Evolutionary conservation across 148 eudicot genomes (phyloP), one percentile per base, ranked within the genome.

Genomic region (Pharnaceum exiguum): DNA sequence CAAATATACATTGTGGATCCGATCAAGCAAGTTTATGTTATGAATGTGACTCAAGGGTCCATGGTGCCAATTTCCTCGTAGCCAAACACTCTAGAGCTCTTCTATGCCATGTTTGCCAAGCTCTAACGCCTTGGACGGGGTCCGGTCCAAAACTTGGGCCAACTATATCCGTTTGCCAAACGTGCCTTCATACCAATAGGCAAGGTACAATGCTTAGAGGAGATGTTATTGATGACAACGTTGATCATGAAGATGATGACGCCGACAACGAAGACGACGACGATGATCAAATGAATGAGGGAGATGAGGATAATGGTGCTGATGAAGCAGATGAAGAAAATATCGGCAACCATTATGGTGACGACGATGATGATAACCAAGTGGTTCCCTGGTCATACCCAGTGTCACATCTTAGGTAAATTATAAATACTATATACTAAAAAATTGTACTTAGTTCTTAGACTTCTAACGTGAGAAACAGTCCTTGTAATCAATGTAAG

Each of bases 311-410:
- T 5, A 46, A 16, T 10, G 36, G 35, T 7, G 66, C 4, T 19
- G 59, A 55, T 1, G 53, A 33, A 29, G 43, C 32, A 16, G 50
- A 40, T 7, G 15, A 23, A 21, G 52, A 31, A 2, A 25, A 45
- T 24, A 17, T 36, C 5, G 26, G 29, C 23, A 43, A 50, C 5
- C 49, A 33, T n/a, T 57, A 51, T 0, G 40, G 44, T 29, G 65
- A 60, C 5, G 72, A 62, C 39, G 68, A 63, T 31, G 74, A 60
- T 13, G 75, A 71, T 25, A 65, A 65, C 46, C 75, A 71, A 71
- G 70, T 71, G 17, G 75, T 71, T 46, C 75, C 75, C 45, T 65
- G 65, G 61, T 59, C 66, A 37, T 56, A 37, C 46, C 38, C 56
- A 16, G 52, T 47, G 38, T 56, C 70, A 47, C 62, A 35, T 47